These are phyloP conservation scores for Pulveroboletus sp. DNA, from an alignment of 768 basidiomycete species.

Conservation along the genomic window DNA sequence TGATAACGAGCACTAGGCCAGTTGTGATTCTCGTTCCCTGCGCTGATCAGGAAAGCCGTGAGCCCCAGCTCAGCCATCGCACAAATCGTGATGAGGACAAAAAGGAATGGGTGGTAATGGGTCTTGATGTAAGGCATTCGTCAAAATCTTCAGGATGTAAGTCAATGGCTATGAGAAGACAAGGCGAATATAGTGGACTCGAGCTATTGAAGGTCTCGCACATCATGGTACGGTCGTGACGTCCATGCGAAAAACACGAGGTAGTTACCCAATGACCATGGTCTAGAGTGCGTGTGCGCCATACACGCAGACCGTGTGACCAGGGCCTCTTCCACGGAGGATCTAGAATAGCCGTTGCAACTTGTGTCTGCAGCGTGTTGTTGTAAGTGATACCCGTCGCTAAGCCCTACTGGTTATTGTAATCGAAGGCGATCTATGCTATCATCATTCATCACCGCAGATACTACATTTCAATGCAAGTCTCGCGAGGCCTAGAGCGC, in stretches of 20 bases:
- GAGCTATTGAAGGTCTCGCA: slow-evolving; percentile 18
- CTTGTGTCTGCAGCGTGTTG: slow-evolving; percentile 17
- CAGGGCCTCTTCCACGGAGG: slow-evolving; percentile 8
- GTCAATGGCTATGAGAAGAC: slow-evolving; percentile 13
- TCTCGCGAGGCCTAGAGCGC: slow-evolving; percentile 75
- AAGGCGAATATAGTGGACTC: slow-evolving; percentile 2
- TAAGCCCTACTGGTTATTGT: slow-evolving; percentile 6
- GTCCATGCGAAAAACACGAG: slow-evolving; percentile 33
- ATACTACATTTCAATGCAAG: slow-evolving; percentile 47
- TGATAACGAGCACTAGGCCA: slow-evolving; percentile 64
- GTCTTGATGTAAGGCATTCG: slow-evolving; percentile 43
- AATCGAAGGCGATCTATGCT: slow-evolving; percentile 12
- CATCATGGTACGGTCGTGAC: slow-evolving; percentile 24
- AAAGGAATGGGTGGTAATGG: slow-evolving; percentile 59
- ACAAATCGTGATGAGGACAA: slow-evolving; percentile 58
- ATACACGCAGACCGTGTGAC: slow-evolving; percentile 4
- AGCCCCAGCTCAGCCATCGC: slow-evolving; percentile 72
- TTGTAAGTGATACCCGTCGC: slow-evolving; percentile 5
- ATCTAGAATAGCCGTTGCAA: slow-evolving; percentile 4
- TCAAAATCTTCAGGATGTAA: slow-evolving; percentile 8
- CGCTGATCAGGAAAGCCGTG: slow-evolving; percentile 66
- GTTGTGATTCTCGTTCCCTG: slow-evolving; percentile 56
- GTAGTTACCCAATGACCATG: slow-evolving; percentile 10
- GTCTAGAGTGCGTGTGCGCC: not conserved
- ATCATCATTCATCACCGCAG: slow-evolving; percentile 15